Conservation (phyloP, 2,329 filamentous ascomycete species). For the Aspergillus sp. region DNA sequence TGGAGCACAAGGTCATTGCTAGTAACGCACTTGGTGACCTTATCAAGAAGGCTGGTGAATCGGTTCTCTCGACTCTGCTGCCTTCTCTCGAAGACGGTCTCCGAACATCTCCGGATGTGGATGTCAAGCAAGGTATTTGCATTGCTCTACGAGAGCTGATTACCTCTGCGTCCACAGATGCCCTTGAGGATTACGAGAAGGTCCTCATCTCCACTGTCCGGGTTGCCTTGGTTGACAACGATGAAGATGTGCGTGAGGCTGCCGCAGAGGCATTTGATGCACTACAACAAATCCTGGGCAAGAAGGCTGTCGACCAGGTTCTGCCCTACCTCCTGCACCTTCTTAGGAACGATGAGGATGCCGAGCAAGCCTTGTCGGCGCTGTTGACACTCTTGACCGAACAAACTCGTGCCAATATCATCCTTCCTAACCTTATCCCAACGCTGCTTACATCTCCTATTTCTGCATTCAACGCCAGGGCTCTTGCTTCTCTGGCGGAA, state of each 20-base stretch:
- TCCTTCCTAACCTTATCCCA: slow-evolving; percentile 91
- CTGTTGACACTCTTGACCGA: slow-evolving; percentile 92
- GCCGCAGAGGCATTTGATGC: slow-evolving; percentile 97
- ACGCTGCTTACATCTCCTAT: slow-evolving; percentile 88
- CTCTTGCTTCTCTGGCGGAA: slow-evolving; percentile 84
- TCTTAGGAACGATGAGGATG: slow-evolving; percentile 78
- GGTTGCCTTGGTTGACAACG: slow-evolving; percentile 82
- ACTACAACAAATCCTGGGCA: slow-evolving; percentile 87
- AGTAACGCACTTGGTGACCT: slow-evolving; percentile 95
- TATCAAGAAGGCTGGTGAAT: slow-evolving; percentile 93
- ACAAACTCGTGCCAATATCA: slow-evolving; percentile 88
- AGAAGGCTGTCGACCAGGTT: slow-evolving; percentile 91
- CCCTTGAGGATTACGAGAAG: slow-evolving; percentile 91
- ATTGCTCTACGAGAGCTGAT: slow-evolving; percentile 94
- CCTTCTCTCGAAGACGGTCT: slow-evolving; percentile 91
- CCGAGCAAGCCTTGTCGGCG: slow-evolving; percentile 87
- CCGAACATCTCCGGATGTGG: slow-evolving; percentile 79
- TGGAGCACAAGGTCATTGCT: slow-evolving; percentile 98
- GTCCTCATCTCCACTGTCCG: slow-evolving; percentile 91
- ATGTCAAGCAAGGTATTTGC: slow-evolving; percentile 95
- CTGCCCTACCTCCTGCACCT: slow-evolving; percentile 86
- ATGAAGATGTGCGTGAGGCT: slow-evolving; percentile 86
- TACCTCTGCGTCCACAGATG: slow-evolving; percentile 78
- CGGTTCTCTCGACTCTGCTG: slow-evolving; percentile 79
- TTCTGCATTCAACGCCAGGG: slow-evolving; percentile 89